Evolutionary conservation across 176 grass and related monocot genomes (phyloP).

Genomic region (Carex cristatella): DNA sequence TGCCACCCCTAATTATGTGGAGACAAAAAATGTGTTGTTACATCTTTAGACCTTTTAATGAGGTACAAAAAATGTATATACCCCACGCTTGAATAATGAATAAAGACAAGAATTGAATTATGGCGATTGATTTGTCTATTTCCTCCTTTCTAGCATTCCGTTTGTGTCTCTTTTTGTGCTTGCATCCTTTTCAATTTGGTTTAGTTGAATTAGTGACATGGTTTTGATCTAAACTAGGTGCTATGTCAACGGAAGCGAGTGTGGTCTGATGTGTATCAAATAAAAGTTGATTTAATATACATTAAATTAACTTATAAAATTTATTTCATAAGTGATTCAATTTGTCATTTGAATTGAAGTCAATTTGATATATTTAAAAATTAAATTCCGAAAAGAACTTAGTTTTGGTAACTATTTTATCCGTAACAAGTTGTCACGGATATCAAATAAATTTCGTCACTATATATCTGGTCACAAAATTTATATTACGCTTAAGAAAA

Average conservation of each 20-base stretch:
- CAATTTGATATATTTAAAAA: too few relatives aligned
- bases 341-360: too few relatives aligned
- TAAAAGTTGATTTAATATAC: too few relatives aligned
- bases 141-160: neutral
- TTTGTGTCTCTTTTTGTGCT: neutral
- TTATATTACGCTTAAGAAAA: too few relatives aligned
- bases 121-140: slow-evolving; percentile 9
- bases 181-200: neutral
- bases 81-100: neutral
- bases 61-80: neutral
- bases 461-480: neutral
- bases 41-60: neutral
- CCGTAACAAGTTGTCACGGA: neutral
- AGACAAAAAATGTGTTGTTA: too few relatives aligned
- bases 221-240: slow-evolving; percentile 15
- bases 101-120: neutral
- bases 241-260: neutral
- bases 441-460: neutral
- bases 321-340: too few relatives aligned
- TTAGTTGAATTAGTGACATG: slow-evolving; percentile 4
- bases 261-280: too few relatives aligned
- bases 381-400: neutral
- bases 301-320: too few relatives aligned
- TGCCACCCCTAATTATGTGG: too few relatives aligned
- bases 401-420: neutral